phyloP scores from a whole-genome alignment of 2,329 filamentous ascomycete genomes.

The Colletotrichum echinochloae region DNA sequence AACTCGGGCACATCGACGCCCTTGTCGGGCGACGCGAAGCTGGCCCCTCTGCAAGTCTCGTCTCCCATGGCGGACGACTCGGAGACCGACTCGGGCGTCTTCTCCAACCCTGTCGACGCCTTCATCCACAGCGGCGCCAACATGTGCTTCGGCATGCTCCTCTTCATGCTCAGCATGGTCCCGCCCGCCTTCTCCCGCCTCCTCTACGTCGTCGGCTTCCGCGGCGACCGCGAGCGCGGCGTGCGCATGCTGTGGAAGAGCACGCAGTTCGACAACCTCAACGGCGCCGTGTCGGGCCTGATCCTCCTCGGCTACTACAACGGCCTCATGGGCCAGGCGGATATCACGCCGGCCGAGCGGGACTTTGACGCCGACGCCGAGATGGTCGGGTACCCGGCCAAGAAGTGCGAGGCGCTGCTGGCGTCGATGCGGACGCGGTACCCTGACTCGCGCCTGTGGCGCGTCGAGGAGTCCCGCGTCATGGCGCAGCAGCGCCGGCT shows the following conservation, averaged over 20 bases:
- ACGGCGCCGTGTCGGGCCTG: slow-evolving; percentile 89
- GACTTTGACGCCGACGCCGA: slow-evolving; percentile 67
- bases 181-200: slow-evolving; percentile 91
- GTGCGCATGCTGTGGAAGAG: slow-evolving; percentile 91
- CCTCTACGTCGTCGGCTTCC: slow-evolving; percentile 89
- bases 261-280: slow-evolving; percentile 86
- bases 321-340: slow-evolving; percentile 84
- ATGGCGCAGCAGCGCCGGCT: slow-evolving; percentile 75
- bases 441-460: slow-evolving; percentile 86
- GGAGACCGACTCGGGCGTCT: slow-evolving; percentile 52
- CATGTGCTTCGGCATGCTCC: slow-evolving; percentile 88
- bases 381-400: slow-evolving; percentile 77
- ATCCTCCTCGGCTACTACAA: slow-evolving; percentile 90
- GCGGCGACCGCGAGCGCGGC: slow-evolving; percentile 85
- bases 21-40: slow-evolving; percentile 22
- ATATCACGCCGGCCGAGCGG: slow-evolving; percentile 79
- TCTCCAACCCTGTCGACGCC: slow-evolving; percentile 81
- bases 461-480: slow-evolving; percentile 87
- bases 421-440: slow-evolving; percentile 81
- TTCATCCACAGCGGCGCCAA: slow-evolving; percentile 92
- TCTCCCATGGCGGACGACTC: slow-evolving; percentile 33
- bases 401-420: slow-evolving; percentile 75
- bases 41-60: slow-evolving; percentile 31
- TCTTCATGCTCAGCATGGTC: slow-evolving; percentile 91
- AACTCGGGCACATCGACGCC: slow-evolving; percentile 37